A percentile compares a stretch with the other conserved stretches of the same genome.
phyloP scores from a whole-genome alignment of 768 basidiomycete species.

The Galerina sulciceps region DNA sequence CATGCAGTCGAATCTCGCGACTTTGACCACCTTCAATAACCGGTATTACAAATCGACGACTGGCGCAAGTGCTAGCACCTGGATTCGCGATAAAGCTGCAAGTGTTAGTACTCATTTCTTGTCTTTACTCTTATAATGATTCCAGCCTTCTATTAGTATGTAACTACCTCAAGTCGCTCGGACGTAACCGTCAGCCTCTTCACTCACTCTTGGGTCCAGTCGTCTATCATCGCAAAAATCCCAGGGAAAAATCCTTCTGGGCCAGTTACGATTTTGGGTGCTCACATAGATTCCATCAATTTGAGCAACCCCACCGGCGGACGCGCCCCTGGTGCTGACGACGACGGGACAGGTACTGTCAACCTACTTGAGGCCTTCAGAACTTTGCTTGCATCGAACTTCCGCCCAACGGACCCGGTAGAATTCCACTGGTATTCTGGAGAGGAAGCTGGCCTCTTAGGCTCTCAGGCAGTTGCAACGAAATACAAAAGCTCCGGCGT shows the following conservation, averaged over 20 bases:
- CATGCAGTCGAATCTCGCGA: constrained; percentile 37
- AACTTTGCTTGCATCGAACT: constrained; percentile 40
- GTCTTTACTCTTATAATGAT: not conserved
- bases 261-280: constrained; percentile 41
- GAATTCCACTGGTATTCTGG: constrained; percentile 55
- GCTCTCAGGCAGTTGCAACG: constrained; percentile 58
- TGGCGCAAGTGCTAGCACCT: constrained; percentile 42
- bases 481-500: constrained; percentile 48
- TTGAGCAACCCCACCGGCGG: constrained; percentile 39
- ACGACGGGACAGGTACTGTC: constrained; percentile 51
- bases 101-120: constrained; percentile 23
- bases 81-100: constrained; percentile 37
- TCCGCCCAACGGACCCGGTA: constrained; percentile 42
- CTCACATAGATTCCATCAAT: constrained; percentile 49
- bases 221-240: constrained; percentile 41
- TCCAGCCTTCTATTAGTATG: constrained; percentile 22
- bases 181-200: constrained; percentile 34
- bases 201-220: constrained; percentile 37
- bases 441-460: constrained; percentile 50
- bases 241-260: constrained; percentile 32
- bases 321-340: constrained; percentile 53
- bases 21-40: constrained; percentile 45
- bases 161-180: constrained; percentile 22
- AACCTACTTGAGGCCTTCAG: constrained; percentile 48
- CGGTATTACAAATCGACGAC: constrained; percentile 43